phyloP scores from a whole-genome alignment of 768 basidiomycete genomes.

The Aureoboletus auriporus region DNA sequence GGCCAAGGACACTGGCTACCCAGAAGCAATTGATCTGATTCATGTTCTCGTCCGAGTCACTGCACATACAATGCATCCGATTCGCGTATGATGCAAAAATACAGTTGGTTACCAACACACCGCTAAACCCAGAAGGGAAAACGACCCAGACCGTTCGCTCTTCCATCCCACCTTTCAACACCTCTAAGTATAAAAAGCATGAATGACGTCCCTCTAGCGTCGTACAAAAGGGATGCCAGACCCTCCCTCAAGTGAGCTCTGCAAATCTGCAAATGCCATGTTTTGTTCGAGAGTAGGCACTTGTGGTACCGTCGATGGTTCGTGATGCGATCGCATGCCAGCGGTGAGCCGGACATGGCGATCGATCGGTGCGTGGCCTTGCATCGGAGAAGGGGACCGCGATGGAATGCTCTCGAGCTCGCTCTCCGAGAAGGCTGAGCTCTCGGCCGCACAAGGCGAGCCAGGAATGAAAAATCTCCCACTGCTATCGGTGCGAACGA shows the following conservation, averaged over 20 bases:
- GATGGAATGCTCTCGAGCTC: conserved; percentile 52
- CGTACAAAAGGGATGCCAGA: conserved; percentile 24
- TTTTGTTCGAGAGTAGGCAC: conserved; percentile 78
- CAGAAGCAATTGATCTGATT: too few relatives aligned
- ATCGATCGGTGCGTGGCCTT: conserved; percentile 18
- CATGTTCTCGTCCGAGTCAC: too few relatives aligned
- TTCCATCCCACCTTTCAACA: not conserved
- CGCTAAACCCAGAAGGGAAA: not conserved
- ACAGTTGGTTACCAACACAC: conserved; percentile 6
- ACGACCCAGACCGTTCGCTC: not conserved
- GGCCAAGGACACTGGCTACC: too few relatives aligned
- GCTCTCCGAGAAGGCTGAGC: conserved; percentile 44
- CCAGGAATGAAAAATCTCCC: conserved; percentile 54
- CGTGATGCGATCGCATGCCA: conserved; percentile 26
- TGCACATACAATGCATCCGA: too few relatives aligned
- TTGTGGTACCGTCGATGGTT: conserved; percentile 39
- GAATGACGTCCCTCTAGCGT: conserved; percentile 3
- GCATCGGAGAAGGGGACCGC: conserved; percentile 47
- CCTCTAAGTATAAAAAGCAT: not conserved
- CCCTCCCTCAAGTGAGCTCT: conserved; percentile 39
- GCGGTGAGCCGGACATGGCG: conserved; percentile 23
- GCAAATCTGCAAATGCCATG: conserved; percentile 74
- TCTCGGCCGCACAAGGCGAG: conserved; percentile 38
- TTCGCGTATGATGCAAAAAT: conserved; percentile 6
- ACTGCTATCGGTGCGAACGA: conserved; percentile 78